A percentile compares a stretch with the other conserved stretches of the same genome.
phyloP scores from a whole-genome alignment of 2,329 filamentous ascomycete species.

The Diaporthe amygdali region DNA sequence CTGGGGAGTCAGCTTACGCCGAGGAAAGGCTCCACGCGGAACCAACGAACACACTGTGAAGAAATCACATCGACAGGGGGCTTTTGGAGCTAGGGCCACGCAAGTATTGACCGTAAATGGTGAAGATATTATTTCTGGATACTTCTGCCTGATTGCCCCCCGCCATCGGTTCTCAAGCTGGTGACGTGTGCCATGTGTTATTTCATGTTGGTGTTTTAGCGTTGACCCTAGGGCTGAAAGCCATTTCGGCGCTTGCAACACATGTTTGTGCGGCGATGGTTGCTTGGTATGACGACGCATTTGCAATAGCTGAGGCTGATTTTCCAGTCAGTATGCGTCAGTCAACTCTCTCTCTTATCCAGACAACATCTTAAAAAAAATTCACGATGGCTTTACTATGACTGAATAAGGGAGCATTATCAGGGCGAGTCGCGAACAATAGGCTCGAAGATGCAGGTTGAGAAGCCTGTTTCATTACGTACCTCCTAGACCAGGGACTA shows the following conservation, averaged over 20 bases:
- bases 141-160: not conserved
- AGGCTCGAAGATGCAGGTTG: not conserved
- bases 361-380: too few relatives aligned
- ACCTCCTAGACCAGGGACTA: not conserved
- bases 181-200: not conserved
- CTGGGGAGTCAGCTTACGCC: not conserved
- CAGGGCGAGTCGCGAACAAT: too few relatives aligned
- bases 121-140: not conserved
- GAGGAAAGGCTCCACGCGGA: not conserved
- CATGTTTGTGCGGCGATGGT: not conserved
- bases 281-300: too few relatives aligned
- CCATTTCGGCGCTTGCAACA: not conserved
- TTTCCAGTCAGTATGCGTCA: too few relatives aligned
- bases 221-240: not conserved
- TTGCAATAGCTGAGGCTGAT: not conserved
- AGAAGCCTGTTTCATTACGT: not conserved
- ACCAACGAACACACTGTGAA: not conserved
- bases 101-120: too few relatives aligned
- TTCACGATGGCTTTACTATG: too few relatives aligned
- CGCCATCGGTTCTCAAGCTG: not conserved
- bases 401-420: too few relatives aligned
- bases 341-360: too few relatives aligned
- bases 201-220: not conserved
- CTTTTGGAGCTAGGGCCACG: not conserved
- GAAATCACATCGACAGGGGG: not conserved